Conservation (phyloP, 345 rosid genomes). For the Fremontodendron californicum region DNA sequence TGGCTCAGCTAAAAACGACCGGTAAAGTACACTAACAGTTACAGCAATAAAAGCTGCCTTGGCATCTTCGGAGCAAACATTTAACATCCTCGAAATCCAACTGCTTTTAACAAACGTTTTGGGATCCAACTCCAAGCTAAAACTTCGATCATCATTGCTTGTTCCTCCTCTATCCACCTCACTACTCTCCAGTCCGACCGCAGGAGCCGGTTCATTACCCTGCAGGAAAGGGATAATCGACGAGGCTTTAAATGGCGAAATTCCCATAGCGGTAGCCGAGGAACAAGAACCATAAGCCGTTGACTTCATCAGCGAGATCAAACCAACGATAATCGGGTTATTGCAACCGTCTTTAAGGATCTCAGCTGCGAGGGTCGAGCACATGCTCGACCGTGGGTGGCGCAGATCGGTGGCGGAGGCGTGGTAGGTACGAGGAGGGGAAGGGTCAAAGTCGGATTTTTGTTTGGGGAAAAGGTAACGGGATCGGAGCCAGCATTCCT, state of each 20-base stretch:
- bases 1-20: slow-evolving; percentile 81
- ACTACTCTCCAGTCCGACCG: slow-evolving; percentile 26
- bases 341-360: slow-evolving; percentile 36
- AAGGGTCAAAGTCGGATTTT: slow-evolving; percentile 39
- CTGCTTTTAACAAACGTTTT: slow-evolving; percentile 33
- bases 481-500: slow-evolving; percentile 54
- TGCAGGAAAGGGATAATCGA: slow-evolving; percentile 67
- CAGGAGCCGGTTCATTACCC: slow-evolving; percentile 46
- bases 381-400: slow-evolving; percentile 28
- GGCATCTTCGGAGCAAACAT: slow-evolving; percentile 68
- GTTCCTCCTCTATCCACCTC: slow-evolving; percentile 53
- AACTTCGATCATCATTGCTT: not conserved
- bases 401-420: not conserved
- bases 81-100: slow-evolving; percentile 61
- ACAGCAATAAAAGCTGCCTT: slow-evolving; percentile 82
- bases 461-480: slow-evolving; percentile 37
- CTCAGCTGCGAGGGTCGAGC: slow-evolving; percentile 43
- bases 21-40: slow-evolving; percentile 71
- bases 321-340: slow-evolving; percentile 43
- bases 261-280: slow-evolving; percentile 23
- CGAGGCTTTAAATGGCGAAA: slow-evolving; percentile 54
- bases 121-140: slow-evolving; percentile 32
- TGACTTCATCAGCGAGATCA: slow-evolving; percentile 54
- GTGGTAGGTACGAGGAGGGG: slow-evolving; percentile 19
- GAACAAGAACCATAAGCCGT: slow-evolving; percentile 37